Percentiles rank a stretch among this genome's conserved stretches.
Conservation (phyloP, 768 basidiomycete species). For the Infundibulicybe gibba region DNA sequence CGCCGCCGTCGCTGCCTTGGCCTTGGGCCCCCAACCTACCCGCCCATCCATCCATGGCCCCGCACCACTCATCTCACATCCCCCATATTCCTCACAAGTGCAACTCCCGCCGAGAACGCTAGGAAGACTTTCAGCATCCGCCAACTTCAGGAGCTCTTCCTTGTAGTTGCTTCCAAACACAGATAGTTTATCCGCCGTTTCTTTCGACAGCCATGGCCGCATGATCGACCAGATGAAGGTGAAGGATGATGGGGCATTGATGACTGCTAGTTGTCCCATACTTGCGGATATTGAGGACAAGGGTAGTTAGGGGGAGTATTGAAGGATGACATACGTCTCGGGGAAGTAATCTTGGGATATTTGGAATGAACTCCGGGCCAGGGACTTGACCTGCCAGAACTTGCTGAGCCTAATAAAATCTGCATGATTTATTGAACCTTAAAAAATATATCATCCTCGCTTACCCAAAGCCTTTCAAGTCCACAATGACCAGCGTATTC, state of each 20-base stretch:
- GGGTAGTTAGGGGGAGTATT: neutral
- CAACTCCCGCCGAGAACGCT: slow-evolving; percentile 61
- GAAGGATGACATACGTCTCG: slow-evolving; percentile 52
- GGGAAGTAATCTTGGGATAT: slow-evolving; percentile 79
- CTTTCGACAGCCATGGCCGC: slow-evolving; percentile 71
- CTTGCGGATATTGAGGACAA: slow-evolving; percentile 26
- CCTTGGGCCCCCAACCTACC: slow-evolving; percentile 39
- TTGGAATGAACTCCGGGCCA: slow-evolving; percentile 63
- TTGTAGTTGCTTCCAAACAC: slow-evolving; percentile 62
- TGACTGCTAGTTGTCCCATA: slow-evolving; percentile 68
- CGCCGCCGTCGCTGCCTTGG: slow-evolving; percentile 10
- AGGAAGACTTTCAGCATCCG: slow-evolving; percentile 66
- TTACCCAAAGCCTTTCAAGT: slow-evolving; percentile 69
- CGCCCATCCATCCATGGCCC: slow-evolving; percentile 73
- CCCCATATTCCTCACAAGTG: slow-evolving; percentile 49
- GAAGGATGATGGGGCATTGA: slow-evolving; percentile 74
- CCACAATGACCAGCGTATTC: slow-evolving; percentile 60
- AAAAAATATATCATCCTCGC: slow-evolving; percentile 10
- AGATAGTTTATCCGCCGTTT: slow-evolving; percentile 65
- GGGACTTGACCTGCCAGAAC: slow-evolving; percentile 74
- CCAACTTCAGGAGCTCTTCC: slow-evolving; percentile 48
- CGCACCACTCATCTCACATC: slow-evolving; percentile 59
- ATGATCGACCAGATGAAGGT: slow-evolving; percentile 68
- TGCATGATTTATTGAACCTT: neutral
- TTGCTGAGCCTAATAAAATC: slow-evolving; percentile 44